A percentile compares a stretch with the other conserved stretches of the same genome.
Conservation (phyloP, 352 stramenopile genomes). For the Elongisporangium undulatum region DNA sequence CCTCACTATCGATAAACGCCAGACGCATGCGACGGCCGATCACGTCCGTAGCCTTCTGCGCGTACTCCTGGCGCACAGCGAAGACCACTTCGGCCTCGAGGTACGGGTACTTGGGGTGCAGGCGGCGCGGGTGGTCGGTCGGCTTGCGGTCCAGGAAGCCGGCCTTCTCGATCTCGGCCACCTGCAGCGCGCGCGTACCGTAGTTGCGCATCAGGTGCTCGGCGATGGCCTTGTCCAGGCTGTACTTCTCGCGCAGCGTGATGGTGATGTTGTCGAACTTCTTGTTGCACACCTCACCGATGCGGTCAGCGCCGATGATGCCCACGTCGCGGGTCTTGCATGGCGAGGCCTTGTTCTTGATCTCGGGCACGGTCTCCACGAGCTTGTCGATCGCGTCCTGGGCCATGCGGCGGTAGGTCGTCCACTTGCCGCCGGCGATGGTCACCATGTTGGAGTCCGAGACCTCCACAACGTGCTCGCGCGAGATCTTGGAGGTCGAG, state of each 20-base stretch:
- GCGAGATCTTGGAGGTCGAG: conserved; percentile 88
- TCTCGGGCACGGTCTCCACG: conserved; percentile 68
- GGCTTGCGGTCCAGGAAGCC: conserved; percentile 82
- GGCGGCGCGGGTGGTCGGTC: conserved; percentile 80
- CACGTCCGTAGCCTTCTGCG: conserved; percentile 91
- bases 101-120: conserved; percentile 94
- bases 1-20: conserved; percentile 90
- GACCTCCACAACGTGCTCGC: conserved; percentile 94
- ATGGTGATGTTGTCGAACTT: conserved; percentile 96
- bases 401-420: conserved; percentile 95
- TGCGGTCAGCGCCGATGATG: conserved; percentile 87
- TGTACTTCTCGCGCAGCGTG: conserved; percentile 92
- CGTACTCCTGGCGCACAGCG: conserved; percentile 92
- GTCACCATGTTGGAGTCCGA: conserved; percentile 89
- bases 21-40: conserved; percentile 90
- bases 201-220: conserved; percentile 96
- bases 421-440: conserved; percentile 97
- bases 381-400: conserved; percentile 93
- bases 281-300: conserved; percentile 93
- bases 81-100: conserved; percentile 94
- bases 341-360: conserved; percentile 60
- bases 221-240: conserved; percentile 91
- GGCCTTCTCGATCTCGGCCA: conserved; percentile 89
- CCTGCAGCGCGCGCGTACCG: conserved; percentile 93
- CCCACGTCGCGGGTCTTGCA: conserved; percentile 83